Conservation (phyloP, 495 filamentous ascomycete genomes). For the Jackrogersella minutella region DNA sequence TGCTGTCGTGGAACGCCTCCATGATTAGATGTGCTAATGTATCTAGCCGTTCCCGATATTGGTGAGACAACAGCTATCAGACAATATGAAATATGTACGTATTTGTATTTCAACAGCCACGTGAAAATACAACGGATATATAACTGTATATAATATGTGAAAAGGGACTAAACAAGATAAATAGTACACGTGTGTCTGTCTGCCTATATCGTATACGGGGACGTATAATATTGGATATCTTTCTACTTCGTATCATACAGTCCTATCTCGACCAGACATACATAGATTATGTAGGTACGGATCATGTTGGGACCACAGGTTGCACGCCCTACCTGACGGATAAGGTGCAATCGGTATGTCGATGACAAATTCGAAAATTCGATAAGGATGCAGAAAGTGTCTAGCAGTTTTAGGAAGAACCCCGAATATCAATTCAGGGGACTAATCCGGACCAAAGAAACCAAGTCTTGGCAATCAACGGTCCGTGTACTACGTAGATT, state of each 20-base stretch:
- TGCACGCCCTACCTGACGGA: too few species aligned
- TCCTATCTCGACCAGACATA: too few species aligned
- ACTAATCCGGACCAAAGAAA: not conserved
- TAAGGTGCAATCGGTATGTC: too few species aligned
- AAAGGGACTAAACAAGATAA: not conserved
- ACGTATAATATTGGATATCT: too few species aligned
- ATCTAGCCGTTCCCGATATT: not conserved
- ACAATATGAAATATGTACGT: not conserved
- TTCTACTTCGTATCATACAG: too few species aligned
- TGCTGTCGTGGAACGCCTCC: slow-evolving; percentile 19
- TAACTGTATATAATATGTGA: not conserved
- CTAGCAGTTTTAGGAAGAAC: slow-evolving; percentile 26
- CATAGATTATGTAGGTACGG: too few species aligned
- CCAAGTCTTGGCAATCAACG: not conserved
- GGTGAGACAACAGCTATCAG: too few species aligned
- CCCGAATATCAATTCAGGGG: slow-evolving; percentile 23
- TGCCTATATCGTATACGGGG: not conserved
- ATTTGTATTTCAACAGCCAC: too few species aligned
- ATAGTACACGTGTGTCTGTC: not conserved
- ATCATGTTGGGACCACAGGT: too few species aligned
- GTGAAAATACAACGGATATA: too few species aligned
- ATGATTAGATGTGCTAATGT: slow-evolving; percentile 16
- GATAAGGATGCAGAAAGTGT: slow-evolving; percentile 16
- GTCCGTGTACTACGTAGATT: too few species aligned
- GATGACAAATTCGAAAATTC: slow-evolving; percentile 30